Evolutionary conservation across 345 rosid species (phyloP), one percentile per base, ranked within the genome.

Genomic region (Turnera subulata): DNA sequence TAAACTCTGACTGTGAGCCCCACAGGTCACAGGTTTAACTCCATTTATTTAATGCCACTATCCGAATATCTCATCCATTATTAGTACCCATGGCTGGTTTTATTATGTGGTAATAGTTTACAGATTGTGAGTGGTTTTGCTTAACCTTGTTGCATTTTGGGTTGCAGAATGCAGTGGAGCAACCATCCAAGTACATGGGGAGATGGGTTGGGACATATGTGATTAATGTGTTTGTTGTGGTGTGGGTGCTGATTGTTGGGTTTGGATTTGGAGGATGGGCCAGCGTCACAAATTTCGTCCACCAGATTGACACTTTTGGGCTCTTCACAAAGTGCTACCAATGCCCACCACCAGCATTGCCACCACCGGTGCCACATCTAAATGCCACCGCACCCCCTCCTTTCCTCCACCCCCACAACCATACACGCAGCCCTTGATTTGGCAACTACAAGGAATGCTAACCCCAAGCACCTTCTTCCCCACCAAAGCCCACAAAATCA

Each of bases 251-350:
- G 0, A 71, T 93, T 22, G 91, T 93, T 12, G 99, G 99, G 50
- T 93, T 93, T 20, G 99, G 97, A 56, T 93, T 93, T 11, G 97
- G 99, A 52, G 99, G 99, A 6, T 89, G 99, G 99, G 97, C 97
- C 0, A 89, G 99, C 58, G 33, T 89, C 83, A 74, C 65, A 23
- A 93, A 93, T 47, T 93, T 93, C 71, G 63, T 89, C 20, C 94
- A 82, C 81, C 99, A 89, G 58, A 89, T 93, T 6, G 97, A 93
- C 71, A 93, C 99, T 1, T 93, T 93, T 35, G 99, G 99, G 3
- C 81, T 89, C 35, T 93, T 93, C 71, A 89, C 97, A 11, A 93
- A 87, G 66, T 93, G 99, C 26, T 93, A 86, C 82, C 99, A 93
- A 42, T 93, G 99, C 65, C 90, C 73, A n/a, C 66, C 85, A 14